A percentile compares a stretch with the other conserved stretches of the same genome.
Conservation (phyloP, 2,329 filamentous ascomycete genomes). For the Cadophora luteo-olivacea region DNA sequence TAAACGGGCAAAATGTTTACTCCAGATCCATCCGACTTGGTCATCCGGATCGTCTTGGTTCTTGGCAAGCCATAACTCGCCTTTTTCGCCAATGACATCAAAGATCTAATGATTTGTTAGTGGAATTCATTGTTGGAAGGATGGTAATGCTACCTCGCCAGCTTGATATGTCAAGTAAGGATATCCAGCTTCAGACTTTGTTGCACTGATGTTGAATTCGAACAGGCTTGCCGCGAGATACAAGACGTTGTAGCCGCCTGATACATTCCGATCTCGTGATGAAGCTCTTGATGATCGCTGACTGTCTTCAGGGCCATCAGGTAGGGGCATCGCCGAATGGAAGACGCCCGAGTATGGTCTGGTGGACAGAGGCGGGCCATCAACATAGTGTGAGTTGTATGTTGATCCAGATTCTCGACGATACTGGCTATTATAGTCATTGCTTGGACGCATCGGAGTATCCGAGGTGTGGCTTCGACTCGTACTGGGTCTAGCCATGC, state of each 20-base stretch:
- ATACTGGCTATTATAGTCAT: conserved; percentile 51
- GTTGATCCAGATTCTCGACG: conserved; percentile 63
- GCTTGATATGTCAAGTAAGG: conserved; percentile 95
- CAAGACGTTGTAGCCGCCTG: conserved; percentile 72
- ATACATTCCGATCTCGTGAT: conserved; percentile 59
- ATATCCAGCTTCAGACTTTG: conserved; percentile 91
- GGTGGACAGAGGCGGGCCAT: conserved; percentile 38
- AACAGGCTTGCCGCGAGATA: conserved; percentile 95
- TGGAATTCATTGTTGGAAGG: conserved; percentile 16
- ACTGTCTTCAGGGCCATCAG: conserved; percentile 66
- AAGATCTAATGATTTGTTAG: conserved; percentile 64
- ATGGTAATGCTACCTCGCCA: conserved; percentile 71
- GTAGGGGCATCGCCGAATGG: conserved; percentile 84
- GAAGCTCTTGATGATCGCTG: conserved; percentile 63
- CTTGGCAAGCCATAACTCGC: conserved; percentile 95
- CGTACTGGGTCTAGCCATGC: conserved; percentile 58
- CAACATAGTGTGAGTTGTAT: conserved; percentile 55
- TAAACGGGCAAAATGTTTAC: conserved; percentile 86
- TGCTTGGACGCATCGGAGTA: conserved; percentile 55
- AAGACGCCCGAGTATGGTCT: conserved; percentile 77
- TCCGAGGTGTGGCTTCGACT: conserved; percentile 65
- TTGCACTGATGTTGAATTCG: conserved; percentile 95
- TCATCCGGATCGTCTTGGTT: conserved; percentile 89
- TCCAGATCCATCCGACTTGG: conserved; percentile 97
- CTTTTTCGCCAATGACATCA: conserved; percentile 93